Evolutionary conservation across 2,329 filamentous ascomycete genomes (phyloP), one percentile per base, ranked within the genome.

Genomic region (Fusarium sp.): DNA sequence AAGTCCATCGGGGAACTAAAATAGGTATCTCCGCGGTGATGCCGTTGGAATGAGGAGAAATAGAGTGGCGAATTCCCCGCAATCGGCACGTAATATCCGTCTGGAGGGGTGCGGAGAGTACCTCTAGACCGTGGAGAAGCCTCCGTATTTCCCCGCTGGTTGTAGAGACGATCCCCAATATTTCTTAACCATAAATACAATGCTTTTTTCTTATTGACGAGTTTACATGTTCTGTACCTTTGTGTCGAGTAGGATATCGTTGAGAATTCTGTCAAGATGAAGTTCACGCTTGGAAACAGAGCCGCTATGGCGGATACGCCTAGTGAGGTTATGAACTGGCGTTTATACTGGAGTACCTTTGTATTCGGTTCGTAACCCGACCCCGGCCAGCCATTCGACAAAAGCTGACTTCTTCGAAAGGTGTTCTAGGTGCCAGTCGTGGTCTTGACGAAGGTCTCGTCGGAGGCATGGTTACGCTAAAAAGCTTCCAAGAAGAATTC

Each of bases 381-480:
- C 0, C 6, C 4, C 12, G 10, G 3, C 4, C 12, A 19, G 6
- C 8, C 0, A 19, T 21, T 7, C 5, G 30, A 5, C 16, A 23
- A 9, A 10, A 0, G 11, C 64, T 68, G 13, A 68, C 19, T 9
- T 2, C 10, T 28, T 10, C 3, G 12, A 11, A 25, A 68, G 66
- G 66, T 15, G 25, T 69, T 15, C n/a, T 69, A 21, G 66, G 66
- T 44, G 66, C 66, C 4, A 69, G 66, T 25, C 64, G 66, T 56
- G 66, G 66, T 3, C 23, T 72, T 0, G 70, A 72, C 6, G 70
- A 94, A 80, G 92, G 92, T 59, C 85, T 94, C 50, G 93, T 93
- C 64, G 87, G 86, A 11, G 91, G 90, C 5, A 89, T 89, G 23
- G 88, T 91, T 76, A 86, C 86, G 64, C 88, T 87, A n/a, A 84